Evolutionary conservation across 805 yeast genomes (phyloP), one percentile per base, ranked within the genome.

Genomic region (Lipomyces sp.): DNA sequence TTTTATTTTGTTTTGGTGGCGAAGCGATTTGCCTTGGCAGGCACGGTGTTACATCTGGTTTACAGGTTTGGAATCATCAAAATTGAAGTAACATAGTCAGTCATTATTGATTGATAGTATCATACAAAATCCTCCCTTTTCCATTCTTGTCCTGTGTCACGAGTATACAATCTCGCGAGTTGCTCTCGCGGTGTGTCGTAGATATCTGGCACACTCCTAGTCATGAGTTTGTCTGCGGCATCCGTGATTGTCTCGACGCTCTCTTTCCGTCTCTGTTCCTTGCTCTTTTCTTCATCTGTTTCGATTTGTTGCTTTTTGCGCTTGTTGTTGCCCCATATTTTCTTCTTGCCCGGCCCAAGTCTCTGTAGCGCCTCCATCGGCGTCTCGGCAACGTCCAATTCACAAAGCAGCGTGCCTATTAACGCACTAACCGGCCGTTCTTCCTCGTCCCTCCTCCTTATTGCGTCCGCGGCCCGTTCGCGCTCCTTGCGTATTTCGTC

Each of bases 121-220:
- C 24, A 42, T 6, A n/a, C 48, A n/a, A 42, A n/a, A 13, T 42
- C 48, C 24, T 42, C 48, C 29, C 54, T 13, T 13, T n/a, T 53
- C 70, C 70, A 67, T 13, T 75, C 73, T 29, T 74, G 71, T 0
- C 88, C 88, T 0, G 86, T 77, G 57, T 81, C 80, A 32, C 75
- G 74, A 56, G 76, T 75, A 69, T 80, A 84, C 55, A 74, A 74
- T 61, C 88, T 71, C 74, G 81, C 79, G 50, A 88, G 75, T 73
- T 86, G 86, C 71, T 89, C 93, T 66, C 84, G 77, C 5, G 82
- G 81, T 73, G 81, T 54, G 4, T 87, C 89, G 73, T 88, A 88
- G 1, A 83, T 76, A 15, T 83, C 82, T 0, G 69, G 65, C 37
- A 82, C 54, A 0, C 83, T 83, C 34, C 83, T 80, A 39, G 78